Conservation (phyloP, 768 basidiomycete genomes). For the Tricholoma flavovirens region DNA sequence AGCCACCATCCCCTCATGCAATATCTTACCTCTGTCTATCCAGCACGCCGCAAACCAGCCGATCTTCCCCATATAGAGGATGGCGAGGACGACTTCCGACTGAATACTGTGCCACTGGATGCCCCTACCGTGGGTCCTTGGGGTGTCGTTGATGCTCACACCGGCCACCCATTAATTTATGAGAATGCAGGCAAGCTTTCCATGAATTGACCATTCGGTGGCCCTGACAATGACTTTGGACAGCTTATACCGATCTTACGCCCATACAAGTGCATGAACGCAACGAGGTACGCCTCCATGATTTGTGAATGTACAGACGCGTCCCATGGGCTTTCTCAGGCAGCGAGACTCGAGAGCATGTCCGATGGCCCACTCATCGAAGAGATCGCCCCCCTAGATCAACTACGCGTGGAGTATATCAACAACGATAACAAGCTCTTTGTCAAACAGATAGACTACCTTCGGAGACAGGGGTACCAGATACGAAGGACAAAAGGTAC, state of each 20-base stretch:
- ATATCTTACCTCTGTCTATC: background rate
- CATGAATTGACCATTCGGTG: background rate
- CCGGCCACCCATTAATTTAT: constrained; percentile 1
- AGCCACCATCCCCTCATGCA: background rate
- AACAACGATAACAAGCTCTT: constrained; percentile 48
- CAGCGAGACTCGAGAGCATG: constrained; percentile 23
- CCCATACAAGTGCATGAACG: constrained; percentile 18
- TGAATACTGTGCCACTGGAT: background rate
- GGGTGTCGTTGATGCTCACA: constrained; percentile 4
- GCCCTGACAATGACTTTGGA: background rate
- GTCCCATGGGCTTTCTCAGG: background rate
- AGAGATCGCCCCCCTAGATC: constrained; percentile 43
- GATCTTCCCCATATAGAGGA: constrained; percentile 15
- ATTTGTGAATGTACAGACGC: background rate
- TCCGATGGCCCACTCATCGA: constrained; percentile 49
- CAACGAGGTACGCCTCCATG: constrained; percentile 16
- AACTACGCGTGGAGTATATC: constrained; percentile 63
- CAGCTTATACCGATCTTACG: constrained; percentile 7
- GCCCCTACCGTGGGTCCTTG: background rate
- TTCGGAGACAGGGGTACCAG: constrained; percentile 57
- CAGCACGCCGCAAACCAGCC: constrained; percentile 11
- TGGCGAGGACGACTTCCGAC: constrained; percentile 5
- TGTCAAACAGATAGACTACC: constrained; percentile 68
- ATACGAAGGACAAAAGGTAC: constrained; percentile 70
- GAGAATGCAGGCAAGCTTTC: background rate